Evolutionary conservation across 2,329 filamentous ascomycete species (phyloP), one percentile per base, ranked within the genome.

Genomic region (Diaporthe vaccinii): DNA sequence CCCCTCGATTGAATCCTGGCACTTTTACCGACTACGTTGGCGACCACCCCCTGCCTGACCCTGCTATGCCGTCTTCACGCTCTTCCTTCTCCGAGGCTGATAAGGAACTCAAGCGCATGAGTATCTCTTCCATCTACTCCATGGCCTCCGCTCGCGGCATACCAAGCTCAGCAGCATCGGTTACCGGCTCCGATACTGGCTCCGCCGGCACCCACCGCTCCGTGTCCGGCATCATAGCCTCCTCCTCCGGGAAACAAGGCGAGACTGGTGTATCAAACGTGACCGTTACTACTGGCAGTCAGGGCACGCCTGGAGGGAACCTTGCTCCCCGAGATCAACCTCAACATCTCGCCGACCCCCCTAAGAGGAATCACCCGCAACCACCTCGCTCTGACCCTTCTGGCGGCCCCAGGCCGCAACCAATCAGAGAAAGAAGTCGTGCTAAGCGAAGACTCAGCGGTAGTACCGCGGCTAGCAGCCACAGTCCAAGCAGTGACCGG

Each of bases 391-490:
- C 78, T 78, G 68, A 77, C 55, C 62, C 79, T 14, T 79, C 78
- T 61, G 78, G 81, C 3, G 75, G 76, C 17, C 75, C 82, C 73
- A 86, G 88, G 58, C 78, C 86, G 20, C 87, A 88, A 14, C 76
- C 76, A 17, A 87, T 88, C 72, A 86, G 89, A 62, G 71, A 73
- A 28, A 90, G 93, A 58, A 95, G 94, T 81, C 88, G 90, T 80
- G 91, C 88, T 28, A 93, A 94, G 82, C 89, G 95, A 77, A 90
- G 95, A 76, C 92, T 97, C 79, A 97, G 95, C 80, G 93, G 91
- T 34, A 97, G 94, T 83, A 96, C 94, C 53, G 92, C 89, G n/a
- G 91, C 93, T 53, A 97, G 94, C 84, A 97, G 93, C 82, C 91
- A 94, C 77, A 97, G 94, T 80, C 93, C 93, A 9, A 94, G 93